Evolutionary conservation across 2,329 filamentous ascomycete genomes (phyloP).

Genomic region (Hypoxylon sp.): DNA sequence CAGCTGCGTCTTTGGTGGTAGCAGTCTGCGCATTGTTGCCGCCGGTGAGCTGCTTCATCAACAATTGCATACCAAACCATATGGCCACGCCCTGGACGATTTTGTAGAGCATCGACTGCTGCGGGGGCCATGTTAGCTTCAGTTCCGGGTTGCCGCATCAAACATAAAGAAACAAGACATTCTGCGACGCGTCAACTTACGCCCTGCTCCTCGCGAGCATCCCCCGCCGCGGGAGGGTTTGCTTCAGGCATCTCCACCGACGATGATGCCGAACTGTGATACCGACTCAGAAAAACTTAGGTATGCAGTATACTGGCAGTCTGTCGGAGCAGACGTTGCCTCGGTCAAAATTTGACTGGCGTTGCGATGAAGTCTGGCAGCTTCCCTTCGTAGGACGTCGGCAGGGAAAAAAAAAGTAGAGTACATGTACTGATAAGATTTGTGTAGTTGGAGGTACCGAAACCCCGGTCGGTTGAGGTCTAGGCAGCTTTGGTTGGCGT

Average conservation of each 20-base stretch:
- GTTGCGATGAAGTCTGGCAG: conserved; percentile 26
- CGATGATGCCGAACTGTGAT: conserved; percentile 25
- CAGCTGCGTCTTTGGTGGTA: conserved; percentile 65
- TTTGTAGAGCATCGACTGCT: conserved; percentile 60
- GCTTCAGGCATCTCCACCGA: conserved; percentile 55
- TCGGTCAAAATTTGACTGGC: conserved; percentile 22
- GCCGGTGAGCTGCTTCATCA: conserved; percentile 68
- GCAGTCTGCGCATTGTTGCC: conserved; percentile 64
- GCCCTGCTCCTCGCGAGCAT: conserved; percentile 53
- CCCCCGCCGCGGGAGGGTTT: conserved; percentile 51
- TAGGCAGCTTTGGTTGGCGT: conserved; percentile 27
- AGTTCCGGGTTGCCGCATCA: conserved; percentile 1
- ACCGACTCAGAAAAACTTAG: conserved; percentile 15
- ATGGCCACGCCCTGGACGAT: conserved; percentile 67
- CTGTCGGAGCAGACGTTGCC: conserved; percentile 9
- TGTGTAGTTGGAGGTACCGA: conserved; percentile 35
- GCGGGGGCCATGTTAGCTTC: conserved; percentile 36
- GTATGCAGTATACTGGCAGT: conserved; percentile 6
- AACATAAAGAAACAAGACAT: conserved; percentile 5
- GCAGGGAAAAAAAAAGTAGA: conserved; percentile 22
- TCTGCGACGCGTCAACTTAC: conserved; percentile 51
- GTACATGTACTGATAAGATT: conserved; percentile 33
- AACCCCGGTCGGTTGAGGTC: conserved; percentile 35
- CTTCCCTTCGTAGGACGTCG: conserved; percentile 24
- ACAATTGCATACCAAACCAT: conserved; percentile 72